These are phyloP conservation scores for Ceratobasidium papillatum DNA, from an alignment of 1,284 basidiomycete species.

Conservation along the genomic window DNA sequence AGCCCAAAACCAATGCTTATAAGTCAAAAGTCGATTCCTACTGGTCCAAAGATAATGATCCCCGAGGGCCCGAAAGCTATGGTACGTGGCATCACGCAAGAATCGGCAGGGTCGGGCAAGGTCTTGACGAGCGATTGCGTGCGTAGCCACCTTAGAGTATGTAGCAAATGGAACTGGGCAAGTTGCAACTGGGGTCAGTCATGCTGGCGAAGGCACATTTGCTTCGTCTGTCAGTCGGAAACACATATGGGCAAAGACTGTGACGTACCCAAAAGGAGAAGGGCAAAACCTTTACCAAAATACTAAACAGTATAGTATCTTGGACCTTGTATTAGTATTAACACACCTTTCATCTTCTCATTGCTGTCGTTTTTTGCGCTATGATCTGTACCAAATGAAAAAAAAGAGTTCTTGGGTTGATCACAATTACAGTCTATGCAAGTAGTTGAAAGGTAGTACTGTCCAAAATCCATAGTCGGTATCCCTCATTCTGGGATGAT, in stretches of 20 bases:
- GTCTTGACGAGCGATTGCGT: not conserved
- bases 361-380: no score
- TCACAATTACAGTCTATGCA: no score
- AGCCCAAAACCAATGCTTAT: not conserved
- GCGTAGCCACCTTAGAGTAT: not conserved
- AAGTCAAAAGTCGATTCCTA: not conserved
- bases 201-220: not conserved
- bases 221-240: not conserved
- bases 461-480: no score
- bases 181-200: not conserved
- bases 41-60: not conserved
- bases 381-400: no score
- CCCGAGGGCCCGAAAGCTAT: not conserved
- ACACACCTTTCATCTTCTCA: not conserved
- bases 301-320: not conserved
- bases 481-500: no score
- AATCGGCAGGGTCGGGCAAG: not conserved
- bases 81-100: not conserved
- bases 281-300: not conserved
- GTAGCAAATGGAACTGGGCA: not conserved
- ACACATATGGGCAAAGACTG: not conserved
- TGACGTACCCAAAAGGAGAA: not conserved
- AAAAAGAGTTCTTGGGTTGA: no score
- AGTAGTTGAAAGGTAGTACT: no score
- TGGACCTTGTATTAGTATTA: not conserved